Percentiles rank a stretch among this genome's conserved stretches.
Evolutionary conservation across 352 stramenopile species (phyloP).

Genomic region (Detonula confervacea): DNA sequence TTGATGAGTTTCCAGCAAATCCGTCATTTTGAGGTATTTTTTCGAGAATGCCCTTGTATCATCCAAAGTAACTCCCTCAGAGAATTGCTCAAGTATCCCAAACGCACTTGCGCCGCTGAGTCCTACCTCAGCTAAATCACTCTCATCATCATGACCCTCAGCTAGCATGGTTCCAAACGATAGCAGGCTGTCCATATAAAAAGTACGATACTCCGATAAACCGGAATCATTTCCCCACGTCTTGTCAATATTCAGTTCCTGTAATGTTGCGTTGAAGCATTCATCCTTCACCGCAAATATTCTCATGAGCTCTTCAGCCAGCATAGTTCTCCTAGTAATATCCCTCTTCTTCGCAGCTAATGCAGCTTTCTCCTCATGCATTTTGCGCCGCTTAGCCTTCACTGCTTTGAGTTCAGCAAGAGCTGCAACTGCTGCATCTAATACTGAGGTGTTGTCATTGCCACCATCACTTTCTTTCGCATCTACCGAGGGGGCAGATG

Average conservation of each 20-base stretch:
- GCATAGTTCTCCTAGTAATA: neutral
- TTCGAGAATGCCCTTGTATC: conserved; percentile 13
- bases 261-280: conserved; percentile 25
- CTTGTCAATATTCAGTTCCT: conserved; percentile 23
- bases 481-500: too few relatives aligned
- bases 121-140: neutral
- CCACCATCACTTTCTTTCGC: too few relatives aligned
- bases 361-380: conserved; percentile 5
- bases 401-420: too few relatives aligned
- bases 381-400: conserved; percentile 2
- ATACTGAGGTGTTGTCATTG: too few relatives aligned
- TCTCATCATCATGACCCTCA: conserved; percentile 20
- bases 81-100: conserved; percentile 16
- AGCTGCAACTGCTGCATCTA: neutral
- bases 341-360: conserved; percentile 1
- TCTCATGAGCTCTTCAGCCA: conserved; percentile 24
- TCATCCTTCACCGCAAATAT: conserved; percentile 33
- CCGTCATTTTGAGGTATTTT: conserved; percentile 30
- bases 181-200: conserved; percentile 38
- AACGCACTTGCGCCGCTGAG: neutral
- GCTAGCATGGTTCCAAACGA: conserved; percentile 32
- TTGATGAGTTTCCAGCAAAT: conserved; percentile 5
- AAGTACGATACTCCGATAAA: conserved; percentile 28
- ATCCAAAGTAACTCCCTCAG: neutral
- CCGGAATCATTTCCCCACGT: conserved; percentile 7